Evolutionary conservation across 2,329 filamentous ascomycete species (phyloP).

Genomic region (Neonectria coccinea): DNA sequence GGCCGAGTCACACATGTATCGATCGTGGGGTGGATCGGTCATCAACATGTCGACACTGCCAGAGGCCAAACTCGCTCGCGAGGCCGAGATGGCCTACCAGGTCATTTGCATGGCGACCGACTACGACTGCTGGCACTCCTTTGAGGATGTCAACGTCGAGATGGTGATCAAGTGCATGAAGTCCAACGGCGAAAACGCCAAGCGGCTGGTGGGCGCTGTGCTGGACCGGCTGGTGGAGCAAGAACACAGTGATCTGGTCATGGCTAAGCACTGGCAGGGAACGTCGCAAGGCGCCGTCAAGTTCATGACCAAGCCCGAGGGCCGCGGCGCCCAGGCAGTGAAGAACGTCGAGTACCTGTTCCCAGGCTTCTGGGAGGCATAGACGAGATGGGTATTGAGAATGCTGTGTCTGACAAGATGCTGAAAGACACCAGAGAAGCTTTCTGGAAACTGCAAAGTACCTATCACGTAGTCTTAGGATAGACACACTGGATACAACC

Average conservation of each 20-base stretch:
- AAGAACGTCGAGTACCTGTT: conserved; percentile 89
- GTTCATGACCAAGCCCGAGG: conserved; percentile 83
- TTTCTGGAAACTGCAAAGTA: neutral
- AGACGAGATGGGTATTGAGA: conserved; percentile 13
- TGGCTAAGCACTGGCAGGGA: conserved; percentile 84
- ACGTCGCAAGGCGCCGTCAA: conserved; percentile 80
- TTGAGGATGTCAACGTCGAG: conserved; percentile 88
- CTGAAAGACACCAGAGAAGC: conserved; percentile 4
- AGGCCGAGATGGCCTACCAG: conserved; percentile 96
- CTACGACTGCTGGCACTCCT: conserved; percentile 97
- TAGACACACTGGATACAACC: neutral
- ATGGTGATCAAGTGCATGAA: conserved; percentile 99
- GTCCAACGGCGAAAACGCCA: conserved; percentile 89
- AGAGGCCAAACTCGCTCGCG: conserved; percentile 94
- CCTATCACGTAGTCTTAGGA: neutral
- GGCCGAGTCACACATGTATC: conserved; percentile 95
- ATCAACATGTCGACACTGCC: conserved; percentile 99
- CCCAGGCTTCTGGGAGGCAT: conserved; percentile 76
- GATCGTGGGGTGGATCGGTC: conserved; percentile 89
- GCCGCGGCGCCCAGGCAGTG: conserved; percentile 78
- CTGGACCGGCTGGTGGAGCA: conserved; percentile 85
- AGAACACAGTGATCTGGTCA: conserved; percentile 79
- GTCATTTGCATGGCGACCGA: conserved; percentile 99
- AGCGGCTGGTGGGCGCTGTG: conserved; percentile 85
- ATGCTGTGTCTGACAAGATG: neutral